Evolutionary conservation across 768 basidiomycete genomes (phyloP).

Genomic region (Boletus huronensis): DNA sequence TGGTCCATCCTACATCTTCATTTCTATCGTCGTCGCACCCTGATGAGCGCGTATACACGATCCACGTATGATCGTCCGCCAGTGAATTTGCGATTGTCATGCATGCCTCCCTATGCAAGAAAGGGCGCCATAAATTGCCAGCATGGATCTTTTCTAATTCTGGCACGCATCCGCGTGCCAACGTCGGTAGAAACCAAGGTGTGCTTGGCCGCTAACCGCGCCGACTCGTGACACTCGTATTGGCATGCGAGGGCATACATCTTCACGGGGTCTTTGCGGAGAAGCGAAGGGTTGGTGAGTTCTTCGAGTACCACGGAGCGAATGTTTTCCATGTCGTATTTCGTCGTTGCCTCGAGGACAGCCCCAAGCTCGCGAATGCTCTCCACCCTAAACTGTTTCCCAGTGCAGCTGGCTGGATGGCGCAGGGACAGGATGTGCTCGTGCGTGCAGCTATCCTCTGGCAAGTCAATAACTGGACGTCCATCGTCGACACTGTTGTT

Average conservation of each 20-base stretch:
- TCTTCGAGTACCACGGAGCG: background rate
- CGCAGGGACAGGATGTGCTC: conserved; percentile 7
- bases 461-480: conserved; percentile 6
- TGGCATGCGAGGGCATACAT: conserved; percentile 15
- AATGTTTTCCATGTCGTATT: conserved; percentile 16
- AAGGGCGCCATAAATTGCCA: conserved; percentile 1
- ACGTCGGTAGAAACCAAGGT: conserved; percentile 4
- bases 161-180: background rate
- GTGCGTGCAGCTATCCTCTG: conserved; percentile 11
- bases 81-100: background rate
- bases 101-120: conserved; percentile 11
- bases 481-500: background rate
- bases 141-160: conserved; percentile 13
- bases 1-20: background rate
- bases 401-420: conserved; percentile 1
- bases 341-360: conserved; percentile 9
- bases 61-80: conserved; percentile 10
- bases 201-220: conserved; percentile 7
- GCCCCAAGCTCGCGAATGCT: background rate
- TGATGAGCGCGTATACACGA: background rate
- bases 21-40: background rate
- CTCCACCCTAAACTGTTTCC: background rate
- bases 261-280: conserved; percentile 3
- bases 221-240: background rate
- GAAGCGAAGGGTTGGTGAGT: background rate